Evolutionary conservation across 2,329 filamentous ascomycete genomes (phyloP).

Genomic region (Phialophora tarda): DNA sequence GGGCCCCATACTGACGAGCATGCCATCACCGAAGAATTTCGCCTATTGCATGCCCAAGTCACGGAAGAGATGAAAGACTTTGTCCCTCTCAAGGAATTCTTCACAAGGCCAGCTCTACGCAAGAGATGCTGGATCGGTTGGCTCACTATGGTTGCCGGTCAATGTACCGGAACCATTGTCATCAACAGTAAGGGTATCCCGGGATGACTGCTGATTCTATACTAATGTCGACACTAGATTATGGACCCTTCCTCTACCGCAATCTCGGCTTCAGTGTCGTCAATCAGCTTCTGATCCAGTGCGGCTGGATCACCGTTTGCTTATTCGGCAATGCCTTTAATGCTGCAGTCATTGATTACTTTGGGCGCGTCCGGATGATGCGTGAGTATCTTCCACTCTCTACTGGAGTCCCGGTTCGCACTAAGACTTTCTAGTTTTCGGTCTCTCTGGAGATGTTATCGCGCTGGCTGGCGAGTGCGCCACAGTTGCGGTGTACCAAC

Average conservation of each 20-base stretch:
- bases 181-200: slow-evolving; percentile 11
- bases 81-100: slow-evolving; percentile 17
- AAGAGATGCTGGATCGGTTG: slow-evolving; percentile 17
- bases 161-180: slow-evolving; percentile 16
- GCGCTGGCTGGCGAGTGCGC: slow-evolving; percentile 46
- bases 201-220: too few species aligned
- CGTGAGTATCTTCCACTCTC: too few species aligned
- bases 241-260: slow-evolving; percentile 28
- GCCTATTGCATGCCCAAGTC: slow-evolving; percentile 4
- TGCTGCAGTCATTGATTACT: slow-evolving; percentile 45
- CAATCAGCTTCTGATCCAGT: slow-evolving; percentile 22
- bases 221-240: slow-evolving; percentile 12
- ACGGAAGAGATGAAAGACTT: slow-evolving; percentile 11
- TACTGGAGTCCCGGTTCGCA: too few species aligned
- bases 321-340: slow-evolving; percentile 36
- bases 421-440: slow-evolving; percentile 34
- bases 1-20: too few species aligned
- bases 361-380: slow-evolving; percentile 43
- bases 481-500: slow-evolving; percentile 55
- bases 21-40: not conserved
- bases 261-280: slow-evolving; percentile 22
- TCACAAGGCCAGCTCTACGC: slow-evolving; percentile 20
- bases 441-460: slow-evolving; percentile 43
- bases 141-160: slow-evolving; percentile 14
- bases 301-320: slow-evolving; percentile 21